Evolutionary conservation across 2,329 filamentous ascomycete genomes (phyloP).

Genomic region (Blastomyces silverae): DNA sequence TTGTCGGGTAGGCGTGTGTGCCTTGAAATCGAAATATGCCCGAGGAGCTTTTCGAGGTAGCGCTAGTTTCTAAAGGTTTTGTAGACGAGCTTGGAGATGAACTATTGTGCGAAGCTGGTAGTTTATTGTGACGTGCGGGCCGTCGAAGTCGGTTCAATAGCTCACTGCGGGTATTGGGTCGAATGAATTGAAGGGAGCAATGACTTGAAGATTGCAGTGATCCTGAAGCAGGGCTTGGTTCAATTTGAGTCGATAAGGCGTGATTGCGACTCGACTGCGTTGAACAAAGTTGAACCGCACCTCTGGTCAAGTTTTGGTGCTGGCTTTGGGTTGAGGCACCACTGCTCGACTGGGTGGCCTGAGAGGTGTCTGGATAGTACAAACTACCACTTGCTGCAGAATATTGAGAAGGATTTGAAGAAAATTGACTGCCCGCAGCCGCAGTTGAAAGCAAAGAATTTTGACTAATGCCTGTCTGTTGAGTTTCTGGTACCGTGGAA

Average conservation of each 20-base stretch:
- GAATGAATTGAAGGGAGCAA: constrained; percentile 5
- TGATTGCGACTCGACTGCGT: neutral
- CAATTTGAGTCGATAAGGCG: neutral
- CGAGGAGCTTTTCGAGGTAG: neutral
- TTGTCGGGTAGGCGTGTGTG: neutral
- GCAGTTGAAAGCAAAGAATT: constrained; percentile 11
- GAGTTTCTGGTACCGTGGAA: constrained; percentile 17
- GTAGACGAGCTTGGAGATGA: constrained; percentile 1
- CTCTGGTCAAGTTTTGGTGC: constrained; percentile 1
- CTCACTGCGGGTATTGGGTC: neutral
- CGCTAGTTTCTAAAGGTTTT: neutral
- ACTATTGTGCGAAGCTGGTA: neutral
- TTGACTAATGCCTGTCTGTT: constrained; percentile 12
- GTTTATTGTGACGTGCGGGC: neutral
- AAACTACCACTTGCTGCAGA: constrained; percentile 16
- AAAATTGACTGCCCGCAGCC: constrained; percentile 7
- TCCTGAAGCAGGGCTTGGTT: neutral
- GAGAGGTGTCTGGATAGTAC: constrained; percentile 13
- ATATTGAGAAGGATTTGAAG: constrained; percentile 13
- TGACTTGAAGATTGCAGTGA: neutral
- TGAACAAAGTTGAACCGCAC: neutral
- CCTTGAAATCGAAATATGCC: neutral
- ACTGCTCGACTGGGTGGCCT: constrained; percentile 13
- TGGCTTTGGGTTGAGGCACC: constrained; percentile 12
- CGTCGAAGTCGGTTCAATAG: constrained; percentile 4